Evolutionary conservation across 2,329 filamentous ascomycete species (phyloP), one percentile per base, ranked within the genome.

Genomic region (Onygena corvina): DNA sequence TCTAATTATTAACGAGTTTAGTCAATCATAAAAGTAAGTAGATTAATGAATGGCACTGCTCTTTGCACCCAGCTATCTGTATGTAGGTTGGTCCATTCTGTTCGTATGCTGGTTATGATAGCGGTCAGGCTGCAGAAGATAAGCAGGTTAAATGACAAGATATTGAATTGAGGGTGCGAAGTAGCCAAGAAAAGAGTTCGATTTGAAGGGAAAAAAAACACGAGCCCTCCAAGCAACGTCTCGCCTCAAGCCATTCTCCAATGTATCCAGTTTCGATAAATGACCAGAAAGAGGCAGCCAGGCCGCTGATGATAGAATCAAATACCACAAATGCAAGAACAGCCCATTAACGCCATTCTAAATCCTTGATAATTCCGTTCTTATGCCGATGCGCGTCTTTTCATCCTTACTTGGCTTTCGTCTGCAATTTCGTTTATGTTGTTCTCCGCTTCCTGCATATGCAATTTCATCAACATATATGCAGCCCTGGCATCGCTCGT

Each of bases 391-490:
- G 53, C 54, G 11, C 54, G 49, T n/a, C 55, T 46, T 31, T 47
- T 49, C 47, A 55, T 57, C 21, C 52, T 49, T 4, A 30, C 44
- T 9, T 29, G 30, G 12, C 50, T 50, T 14, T 58, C 53, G 12
- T 61, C 60, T 5, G 35, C 51, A 4, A 52, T 52, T 42, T n/a
- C 52, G 14, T 3, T 23, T 18, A n/a, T 33, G n/a, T 46, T 18
- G 25, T 56, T 4, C 9, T 4, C 27, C 7, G 30, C 57, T 33
- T 64, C 58, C 48, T 64, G 61, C 60, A 62, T 62, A 27, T 64
- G 60, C 18, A 68, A 34, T 48, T 54, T 60, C 18, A 68, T 54
- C 49, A 68, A 54, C 18, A 65, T 63, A 55, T 67, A 64, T 3
- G 65, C 65, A 12, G 65, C 65, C 45, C 60, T 62, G 16, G 66